Percentiles rank a stretch among this genome's conserved stretches.
Conservation (phyloP, 1,284 basidiomycete species). For the Marasmius sp. region DNA sequence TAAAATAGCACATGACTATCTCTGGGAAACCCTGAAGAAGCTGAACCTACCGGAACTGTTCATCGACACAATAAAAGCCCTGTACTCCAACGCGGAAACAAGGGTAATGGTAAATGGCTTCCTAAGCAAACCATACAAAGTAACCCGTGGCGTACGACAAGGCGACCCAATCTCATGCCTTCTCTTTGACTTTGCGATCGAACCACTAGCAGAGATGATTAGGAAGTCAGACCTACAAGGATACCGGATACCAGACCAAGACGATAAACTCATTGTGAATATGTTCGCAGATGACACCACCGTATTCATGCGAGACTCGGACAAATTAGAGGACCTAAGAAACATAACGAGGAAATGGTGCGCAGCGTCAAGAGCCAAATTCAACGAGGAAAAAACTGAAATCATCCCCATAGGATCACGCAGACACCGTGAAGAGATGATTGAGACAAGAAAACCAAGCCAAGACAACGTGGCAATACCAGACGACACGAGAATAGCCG, state of each 20-base stretch:
- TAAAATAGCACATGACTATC: constrained; percentile 15
- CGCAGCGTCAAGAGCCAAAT: constrained; percentile 27
- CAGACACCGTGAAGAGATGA: constrained; percentile 9
- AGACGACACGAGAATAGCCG: constrained; percentile 10
- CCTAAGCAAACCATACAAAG: constrained; percentile 3
- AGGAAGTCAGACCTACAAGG: constrained; percentile 16
- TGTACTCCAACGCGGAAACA: constrained; percentile 19
- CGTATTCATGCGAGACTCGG: constrained; percentile 18
- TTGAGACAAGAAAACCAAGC: not conserved
- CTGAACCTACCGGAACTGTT: constrained; percentile 11
- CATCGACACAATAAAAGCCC: constrained; percentile 9
- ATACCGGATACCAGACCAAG: constrained; percentile 5
- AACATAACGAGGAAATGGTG: constrained; percentile 27
- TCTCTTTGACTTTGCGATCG: constrained; percentile 26
- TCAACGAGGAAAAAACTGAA: constrained; percentile 33
- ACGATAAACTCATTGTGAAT: constrained; percentile 19
- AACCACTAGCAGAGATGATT: constrained; percentile 18
- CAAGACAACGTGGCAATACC: constrained; percentile 22
- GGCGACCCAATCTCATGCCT: constrained; percentile 27
- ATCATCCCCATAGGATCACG: constrained; percentile 28
- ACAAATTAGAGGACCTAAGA: constrained; percentile 18
- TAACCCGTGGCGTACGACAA: constrained; percentile 22
- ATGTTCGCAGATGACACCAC: constrained; percentile 32
- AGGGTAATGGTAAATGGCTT: constrained; percentile 19
- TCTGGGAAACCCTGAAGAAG: constrained; percentile 12